Evolutionary conservation across 805 yeast species (phyloP), one percentile per base, ranked within the genome.

Genomic region (Lipomyces spencermartinsiae): DNA sequence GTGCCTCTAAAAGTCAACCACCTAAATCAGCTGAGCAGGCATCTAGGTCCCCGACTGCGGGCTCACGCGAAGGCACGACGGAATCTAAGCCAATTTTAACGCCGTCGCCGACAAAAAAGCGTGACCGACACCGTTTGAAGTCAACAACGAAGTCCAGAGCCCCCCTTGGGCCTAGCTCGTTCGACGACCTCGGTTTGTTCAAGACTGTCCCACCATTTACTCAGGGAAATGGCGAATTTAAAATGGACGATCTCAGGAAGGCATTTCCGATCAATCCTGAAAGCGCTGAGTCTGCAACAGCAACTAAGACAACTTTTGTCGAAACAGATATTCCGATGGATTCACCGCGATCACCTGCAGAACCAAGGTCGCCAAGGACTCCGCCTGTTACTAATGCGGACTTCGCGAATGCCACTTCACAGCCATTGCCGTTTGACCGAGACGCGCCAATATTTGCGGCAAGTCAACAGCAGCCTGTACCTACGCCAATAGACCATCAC

Each of bases 161-260:
- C 12, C 62, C 57, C 22, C 25, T 39, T 3, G 49, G 39, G 9
- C 12, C 33, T 5, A 54, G 62, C 25, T 31, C 55, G 19, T 58
- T 51, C 6, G 51, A 58, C 46, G 64, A 59, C 33, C 31, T 64
- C 10, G 62, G 62, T 2, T 29, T 34, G 22, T 53, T 66, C 53
- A 53, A 59, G 6, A 10, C 54, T 31, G 71, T 70, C 12, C 68
- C 76, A 10, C 78, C 78, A n/a, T 73, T 76, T 61, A 72, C 76
- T 19, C 76, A 76, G 56, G 73, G 76, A 1, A 35, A 55, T 34
- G 77, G 78, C 35, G 72, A 75, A 57, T 77, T 77, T 65, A 68
- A 72, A 34, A 69, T 77, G 77, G 73, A 71, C 16, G 74, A 65
- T 19, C 51, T 76, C 49, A 25, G 57, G 37, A 51, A 59, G 9